A percentile compares a stretch with the other conserved stretches of the same genome.
Evolutionary conservation across 1,139 yeast genomes (phyloP).

Genomic region (Yamadazyma triangularis): DNA sequence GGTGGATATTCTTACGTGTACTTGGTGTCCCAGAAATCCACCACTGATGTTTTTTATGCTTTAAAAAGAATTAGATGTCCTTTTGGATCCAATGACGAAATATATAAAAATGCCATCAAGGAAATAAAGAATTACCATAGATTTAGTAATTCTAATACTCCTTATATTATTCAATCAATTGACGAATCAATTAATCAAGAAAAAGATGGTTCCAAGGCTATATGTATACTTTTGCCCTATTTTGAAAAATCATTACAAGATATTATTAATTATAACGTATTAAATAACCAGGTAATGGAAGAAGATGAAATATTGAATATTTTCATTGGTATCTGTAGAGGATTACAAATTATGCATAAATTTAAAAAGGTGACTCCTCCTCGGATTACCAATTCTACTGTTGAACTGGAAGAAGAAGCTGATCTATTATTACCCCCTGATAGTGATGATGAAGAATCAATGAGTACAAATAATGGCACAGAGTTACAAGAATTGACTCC

Average conservation of each 20-base stretch:
- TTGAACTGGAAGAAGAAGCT: slow-evolving; percentile 25
- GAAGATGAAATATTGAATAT: slow-evolving; percentile 61
- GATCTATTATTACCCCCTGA: slow-evolving; percentile 26
- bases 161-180: slow-evolving; percentile 63
- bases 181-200: slow-evolving; percentile 73
- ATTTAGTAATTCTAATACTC: slow-evolving; percentile 50
- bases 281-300: slow-evolving; percentile 48
- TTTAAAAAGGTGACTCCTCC: slow-evolving; percentile 34
- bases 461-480: slow-evolving; percentile 23
- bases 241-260: slow-evolving; percentile 74
- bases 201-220: slow-evolving; percentile 72
- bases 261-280: slow-evolving; percentile 56
- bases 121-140: slow-evolving; percentile 75
- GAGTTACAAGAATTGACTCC: slow-evolving; percentile 61
- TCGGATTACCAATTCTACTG: slow-evolving; percentile 4
- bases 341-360: slow-evolving; percentile 71
- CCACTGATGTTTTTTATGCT: slow-evolving; percentile 55
- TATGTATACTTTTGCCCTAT: slow-evolving; percentile 76
- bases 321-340: slow-evolving; percentile 68
- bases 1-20: slow-evolving; percentile 92
- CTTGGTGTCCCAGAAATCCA: slow-evolving; percentile 51
- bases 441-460: slow-evolving; percentile 14
- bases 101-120: slow-evolving; percentile 56
- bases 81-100: slow-evolving; percentile 70
- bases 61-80: slow-evolving; percentile 85